Conservation (phyloP, 345 rosid genomes). For the Aquilaria sinensis region DNA sequence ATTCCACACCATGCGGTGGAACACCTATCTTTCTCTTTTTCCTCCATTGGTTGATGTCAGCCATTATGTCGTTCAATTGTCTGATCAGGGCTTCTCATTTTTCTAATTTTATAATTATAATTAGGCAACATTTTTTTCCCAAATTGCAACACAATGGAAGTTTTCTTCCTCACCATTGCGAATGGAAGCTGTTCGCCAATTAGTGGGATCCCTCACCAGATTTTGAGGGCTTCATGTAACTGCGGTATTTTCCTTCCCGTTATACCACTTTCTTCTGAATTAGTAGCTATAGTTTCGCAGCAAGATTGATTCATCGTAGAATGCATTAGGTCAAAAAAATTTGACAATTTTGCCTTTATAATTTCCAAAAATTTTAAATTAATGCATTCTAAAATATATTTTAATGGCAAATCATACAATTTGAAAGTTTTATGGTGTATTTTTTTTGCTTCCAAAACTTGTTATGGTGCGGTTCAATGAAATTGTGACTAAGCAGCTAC, state of each 20-base stretch:
- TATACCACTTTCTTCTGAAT: neutral
- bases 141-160: slow-evolving; percentile 25
- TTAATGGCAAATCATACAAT: neutral
- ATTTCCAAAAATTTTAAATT: no score
- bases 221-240: no score
- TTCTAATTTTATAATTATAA: neutral
- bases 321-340: no score
- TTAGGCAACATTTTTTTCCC: slow-evolving; percentile 21
- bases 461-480: slow-evolving; percentile 97
- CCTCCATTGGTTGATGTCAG: slow-evolving; percentile 31
- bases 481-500: slow-evolving; percentile 68
- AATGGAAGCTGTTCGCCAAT: slow-evolving; percentile 52
- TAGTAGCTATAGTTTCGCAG: neutral
- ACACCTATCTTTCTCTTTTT: slow-evolving; percentile 13
- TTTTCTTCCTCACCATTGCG: slow-evolving; percentile 28
- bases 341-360: no score
- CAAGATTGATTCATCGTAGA: neutral
- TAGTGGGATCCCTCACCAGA: slow-evolving; percentile 56
- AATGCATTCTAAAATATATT: no score
- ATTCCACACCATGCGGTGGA: slow-evolving; percentile 13
- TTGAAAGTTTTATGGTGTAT: neutral
- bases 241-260: slow-evolving; percentile 18
- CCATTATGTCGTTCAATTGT: neutral
- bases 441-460: slow-evolving; percentile 1
- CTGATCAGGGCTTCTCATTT: neutral